Conservation (phyloP, 768 basidiomycete genomes). For the Kwoniella mangroviensis region DNA sequence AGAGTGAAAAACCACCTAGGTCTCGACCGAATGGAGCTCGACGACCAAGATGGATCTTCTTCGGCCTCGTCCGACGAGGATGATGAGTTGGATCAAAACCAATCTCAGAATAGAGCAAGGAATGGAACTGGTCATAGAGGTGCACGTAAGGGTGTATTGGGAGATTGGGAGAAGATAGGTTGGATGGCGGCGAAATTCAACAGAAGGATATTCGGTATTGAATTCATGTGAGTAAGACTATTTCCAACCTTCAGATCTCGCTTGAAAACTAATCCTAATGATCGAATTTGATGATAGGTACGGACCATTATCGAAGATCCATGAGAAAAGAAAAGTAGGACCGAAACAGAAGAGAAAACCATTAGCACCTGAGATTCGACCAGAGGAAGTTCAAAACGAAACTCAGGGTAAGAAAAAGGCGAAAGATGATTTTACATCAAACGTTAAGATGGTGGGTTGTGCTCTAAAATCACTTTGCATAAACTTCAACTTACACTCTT, state of each 20-base stretch:
- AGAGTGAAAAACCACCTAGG: slow-evolving; percentile 47
- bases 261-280: no score
- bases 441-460: slow-evolving; percentile 27
- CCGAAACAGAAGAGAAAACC: slow-evolving; percentile 76
- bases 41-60: slow-evolving; percentile 38
- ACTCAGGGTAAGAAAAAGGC: slow-evolving; percentile 20
- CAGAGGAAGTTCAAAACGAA: slow-evolving; percentile 65
- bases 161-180: slow-evolving; percentile 84
- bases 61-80: slow-evolving; percentile 58
- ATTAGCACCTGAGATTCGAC: slow-evolving; percentile 67
- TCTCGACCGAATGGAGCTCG: slow-evolving; percentile 33
- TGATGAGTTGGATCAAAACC: slow-evolving; percentile 59
- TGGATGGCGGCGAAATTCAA: slow-evolving; percentile 80
- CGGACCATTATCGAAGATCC: slow-evolving; percentile 84
- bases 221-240: slow-evolving; percentile 75
- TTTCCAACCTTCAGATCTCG: not conserved
- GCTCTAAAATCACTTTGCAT: no score
- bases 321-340: slow-evolving; percentile 69
- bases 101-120: slow-evolving; percentile 47
- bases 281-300: slow-evolving; percentile 64
- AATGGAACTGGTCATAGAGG: slow-evolving; percentile 59
- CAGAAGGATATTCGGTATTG: slow-evolving; percentile 75
- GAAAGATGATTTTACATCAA: slow-evolving; percentile 25
- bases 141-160: slow-evolving; percentile 44
- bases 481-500: no score